These are phyloP conservation scores for Phlegmacium glaucopus DNA, from an alignment of 768 basidiomycete species.

Conservation along the genomic window DNA sequence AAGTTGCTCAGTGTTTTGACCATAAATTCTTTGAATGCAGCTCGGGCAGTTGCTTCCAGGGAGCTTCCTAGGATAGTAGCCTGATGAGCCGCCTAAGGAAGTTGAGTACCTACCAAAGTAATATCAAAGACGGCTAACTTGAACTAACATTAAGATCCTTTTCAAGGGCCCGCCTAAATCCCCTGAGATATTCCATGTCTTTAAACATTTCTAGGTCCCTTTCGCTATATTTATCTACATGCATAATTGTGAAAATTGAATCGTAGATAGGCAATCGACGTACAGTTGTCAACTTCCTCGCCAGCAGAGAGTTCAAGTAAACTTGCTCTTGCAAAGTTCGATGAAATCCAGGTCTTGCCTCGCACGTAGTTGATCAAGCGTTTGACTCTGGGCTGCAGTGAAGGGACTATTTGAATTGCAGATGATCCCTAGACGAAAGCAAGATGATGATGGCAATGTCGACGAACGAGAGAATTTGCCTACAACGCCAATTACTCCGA, in stretches of 20 bases:
- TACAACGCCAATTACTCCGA: conserved; percentile 62
- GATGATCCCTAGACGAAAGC: conserved; percentile 47
- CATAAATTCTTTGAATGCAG: conserved; percentile 44
- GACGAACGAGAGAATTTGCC: conserved; percentile 14
- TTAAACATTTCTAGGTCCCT: conserved; percentile 47
- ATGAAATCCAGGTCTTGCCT: conserved; percentile 55
- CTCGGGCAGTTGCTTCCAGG: conserved; percentile 32
- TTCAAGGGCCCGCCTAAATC: conserved; percentile 48
- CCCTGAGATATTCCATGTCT: conserved; percentile 44
- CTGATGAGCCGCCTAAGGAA: conserved; percentile 33
- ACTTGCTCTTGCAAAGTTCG: conserved; percentile 39
- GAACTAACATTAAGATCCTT: conserved; percentile 43
- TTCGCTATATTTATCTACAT: conserved; percentile 45
- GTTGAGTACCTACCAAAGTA: not conserved
- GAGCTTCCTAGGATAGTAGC: conserved; percentile 38
- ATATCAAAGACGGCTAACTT: not conserved
- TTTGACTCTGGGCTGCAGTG: conserved; percentile 49
- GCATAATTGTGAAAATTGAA: not conserved
- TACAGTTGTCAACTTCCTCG: conserved; percentile 42
- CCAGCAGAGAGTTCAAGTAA: conserved; percentile 37
- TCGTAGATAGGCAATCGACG: not conserved
- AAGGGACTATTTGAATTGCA: conserved; percentile 57
- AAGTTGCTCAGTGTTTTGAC: conserved; percentile 42
- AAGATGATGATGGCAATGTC: not conserved
- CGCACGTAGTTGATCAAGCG: conserved; percentile 54